Base-by-base conservation (phyloP, 2,329 filamentous ascomycete genomes). In the Graphium sp. region DNA sequence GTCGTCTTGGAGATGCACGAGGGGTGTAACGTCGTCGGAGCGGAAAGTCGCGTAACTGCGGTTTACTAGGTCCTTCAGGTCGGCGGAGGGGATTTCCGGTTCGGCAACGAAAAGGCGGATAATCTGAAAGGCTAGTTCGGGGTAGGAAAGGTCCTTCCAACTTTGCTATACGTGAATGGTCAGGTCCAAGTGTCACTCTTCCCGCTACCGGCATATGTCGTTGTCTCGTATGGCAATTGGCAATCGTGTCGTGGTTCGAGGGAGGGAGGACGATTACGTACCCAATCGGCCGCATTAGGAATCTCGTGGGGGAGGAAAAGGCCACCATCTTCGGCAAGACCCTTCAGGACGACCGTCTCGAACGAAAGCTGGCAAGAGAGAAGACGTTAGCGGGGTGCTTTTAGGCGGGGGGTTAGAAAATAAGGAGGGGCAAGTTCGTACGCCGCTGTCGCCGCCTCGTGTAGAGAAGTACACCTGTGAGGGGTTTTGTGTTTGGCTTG, bases 41-140 rank as follows among this genome's bases (percentile, higher is more conserved):
- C 85, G 78, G 60, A 98, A 98, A 7, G 84, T 92, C 13, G 79
- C 70, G 50, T 98, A 98, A 44, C 79, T 89, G 41, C 74, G 70
- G 40, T 74, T 59, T 49, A 95, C 80, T 47, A 98, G 84, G 37
- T 65, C 69, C 50, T 78, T 82, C 22, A 98, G 66, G 43, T 93
- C 84, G 33, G 66, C 58, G 17, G 71, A 45, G 8, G 85, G 82
- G 34, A 95, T 91, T 55, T 95, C 87, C 31, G 67, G 60, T 18
- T 70, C 54, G 0, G 84, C 85, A 44, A 95, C 83, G 57, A 89
- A 95, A 29, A 92, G 71, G 27, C 74, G 80, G 50, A 94, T 71
- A 48, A 95, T 74, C 48, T 84, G 66, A 52, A 76, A 80, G 31
- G 85, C 85, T 30, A 94, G 64, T 19, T 92, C 78, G 43, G 74